Evolutionary conservation across 495 filamentous ascomycete genomes (phyloP), one percentile per base, ranked within the genome.

Genomic region (Articulospora tetracladia): DNA sequence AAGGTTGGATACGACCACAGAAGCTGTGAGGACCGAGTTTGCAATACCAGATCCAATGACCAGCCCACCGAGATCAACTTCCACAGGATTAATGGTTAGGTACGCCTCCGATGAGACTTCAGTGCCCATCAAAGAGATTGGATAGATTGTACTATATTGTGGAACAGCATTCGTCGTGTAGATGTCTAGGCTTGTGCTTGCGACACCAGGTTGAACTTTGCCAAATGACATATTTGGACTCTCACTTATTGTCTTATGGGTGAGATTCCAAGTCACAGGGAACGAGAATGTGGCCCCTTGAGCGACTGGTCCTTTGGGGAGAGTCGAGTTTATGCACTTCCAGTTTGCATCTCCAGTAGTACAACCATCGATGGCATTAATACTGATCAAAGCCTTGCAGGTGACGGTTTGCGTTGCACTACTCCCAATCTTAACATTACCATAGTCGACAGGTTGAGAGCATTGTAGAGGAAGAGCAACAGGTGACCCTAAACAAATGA

Each of bases 401-500:
- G 58, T 70, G 20, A 77, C 59, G 15, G 51, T 68, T 41, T 62
- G 30, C 1, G 65, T 72, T 15, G 52, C 64, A 23, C 65, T 63
- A 2, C 53, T 61, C 8, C 69, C 71, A n/a, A 78, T 64, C 3
- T 70, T 48, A 8, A 77, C 67, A 15, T 65, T 62, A 3, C 80
- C 80, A 63, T 80, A 83, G 32, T 74, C 57, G 27, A 76, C 67
- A 4, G 73, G 75, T 15, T 59, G 62, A 10, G 68, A 70, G 57
- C 76, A 77, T 39, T 61, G 73, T 19, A 77, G 58, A 19, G 76
- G 76, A 3, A 74, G 39, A 24, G 69, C 66, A 20, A 77, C 75
- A 25, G 76, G 76, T n/a, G 70, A 72, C 13, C 78, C 78, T 24
- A 77, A 62, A 22, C 70, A 69, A 41, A 73, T 72, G 13, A 80